Evolutionary conservation across 1,284 basidiomycete genomes (phyloP).

Genomic region (Megacollybia platyphylla): DNA sequence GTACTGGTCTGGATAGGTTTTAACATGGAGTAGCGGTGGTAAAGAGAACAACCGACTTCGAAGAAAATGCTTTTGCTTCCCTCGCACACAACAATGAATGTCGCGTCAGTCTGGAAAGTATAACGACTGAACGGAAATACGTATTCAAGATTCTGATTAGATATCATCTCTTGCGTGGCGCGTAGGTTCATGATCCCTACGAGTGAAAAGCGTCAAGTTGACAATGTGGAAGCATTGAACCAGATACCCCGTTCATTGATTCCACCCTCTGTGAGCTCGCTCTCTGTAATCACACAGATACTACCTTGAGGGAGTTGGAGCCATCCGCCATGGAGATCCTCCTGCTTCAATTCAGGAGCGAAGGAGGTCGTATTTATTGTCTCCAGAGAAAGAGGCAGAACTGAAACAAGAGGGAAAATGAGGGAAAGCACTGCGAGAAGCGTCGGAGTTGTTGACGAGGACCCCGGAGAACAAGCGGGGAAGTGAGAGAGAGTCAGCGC

Average conservation of each 20-base stretch:
- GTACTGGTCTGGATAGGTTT: conserved; percentile 33
- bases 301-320: conserved; percentile 63
- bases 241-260: conserved; percentile 45
- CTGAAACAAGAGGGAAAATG: conserved; percentile 37
- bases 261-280: conserved; percentile 52
- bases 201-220: not conserved
- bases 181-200: conserved; percentile 59
- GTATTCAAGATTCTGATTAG: conserved; percentile 63
- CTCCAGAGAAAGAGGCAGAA: conserved; percentile 42
- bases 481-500: conserved; percentile 54
- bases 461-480: conserved; percentile 23
- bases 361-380: conserved; percentile 52
- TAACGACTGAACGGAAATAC: conserved; percentile 71
- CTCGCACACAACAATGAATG: conserved; percentile 50
- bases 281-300: conserved; percentile 55
- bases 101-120: conserved; percentile 65
- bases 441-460: conserved; percentile 21
- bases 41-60: conserved; percentile 25
- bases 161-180: conserved; percentile 58
- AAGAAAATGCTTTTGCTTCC: conserved; percentile 61
- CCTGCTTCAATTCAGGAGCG: conserved; percentile 56
- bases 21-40: not conserved
- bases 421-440: conserved; percentile 39
- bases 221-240: not conserved
- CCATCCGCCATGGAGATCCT: conserved; percentile 63